phyloP scores from a whole-genome alignment of 2,329 filamentous ascomycete species.

The Bipolaris cookei region DNA sequence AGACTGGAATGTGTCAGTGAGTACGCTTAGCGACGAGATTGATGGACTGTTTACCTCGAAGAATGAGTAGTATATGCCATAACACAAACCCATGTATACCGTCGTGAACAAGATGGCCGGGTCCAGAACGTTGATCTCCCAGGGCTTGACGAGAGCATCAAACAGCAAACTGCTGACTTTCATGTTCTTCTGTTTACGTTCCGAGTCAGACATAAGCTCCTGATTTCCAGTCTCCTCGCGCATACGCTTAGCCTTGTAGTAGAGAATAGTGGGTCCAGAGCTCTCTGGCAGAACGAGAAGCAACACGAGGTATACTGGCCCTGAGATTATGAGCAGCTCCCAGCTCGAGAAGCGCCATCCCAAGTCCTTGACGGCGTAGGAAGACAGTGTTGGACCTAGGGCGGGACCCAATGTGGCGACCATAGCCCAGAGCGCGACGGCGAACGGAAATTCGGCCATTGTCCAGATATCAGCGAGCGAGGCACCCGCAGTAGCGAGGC shows the following conservation, averaged over 20 bases:
- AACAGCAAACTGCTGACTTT: constrained; percentile 49
- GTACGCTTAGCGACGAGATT: not conserved
- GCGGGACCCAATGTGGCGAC: constrained; percentile 66
- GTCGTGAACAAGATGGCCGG: constrained; percentile 83
- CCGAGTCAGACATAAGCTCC: constrained; percentile 76
- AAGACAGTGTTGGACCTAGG: constrained; percentile 67
- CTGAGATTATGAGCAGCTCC: constrained; percentile 80
- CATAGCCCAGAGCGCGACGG: constrained; percentile 51
- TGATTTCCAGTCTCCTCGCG: constrained; percentile 70
- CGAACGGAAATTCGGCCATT: constrained; percentile 51
- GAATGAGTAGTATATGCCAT: constrained; percentile 76
- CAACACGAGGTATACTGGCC: constrained; percentile 73
- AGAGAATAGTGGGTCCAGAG: constrained; percentile 68
- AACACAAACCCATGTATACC: constrained; percentile 82
- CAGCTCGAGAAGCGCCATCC: constrained; percentile 86
- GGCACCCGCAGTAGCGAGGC: constrained; percentile 46
- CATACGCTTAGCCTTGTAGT: constrained; percentile 71
- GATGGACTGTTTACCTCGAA: constrained; percentile 59
- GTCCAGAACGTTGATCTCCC: constrained; percentile 82
- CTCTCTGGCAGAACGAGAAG: constrained; percentile 86
- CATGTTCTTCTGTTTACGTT: constrained; percentile 65
- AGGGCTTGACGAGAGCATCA: constrained; percentile 71
- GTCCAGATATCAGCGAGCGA: constrained; percentile 46
- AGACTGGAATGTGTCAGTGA: constrained; percentile 37
- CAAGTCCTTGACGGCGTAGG: constrained; percentile 71